A percentile compares a stretch with the other conserved stretches of the same genome.
Evolutionary conservation across 2,329 filamentous ascomycete species (phyloP).

Genomic region (Alternaria arbusti): DNA sequence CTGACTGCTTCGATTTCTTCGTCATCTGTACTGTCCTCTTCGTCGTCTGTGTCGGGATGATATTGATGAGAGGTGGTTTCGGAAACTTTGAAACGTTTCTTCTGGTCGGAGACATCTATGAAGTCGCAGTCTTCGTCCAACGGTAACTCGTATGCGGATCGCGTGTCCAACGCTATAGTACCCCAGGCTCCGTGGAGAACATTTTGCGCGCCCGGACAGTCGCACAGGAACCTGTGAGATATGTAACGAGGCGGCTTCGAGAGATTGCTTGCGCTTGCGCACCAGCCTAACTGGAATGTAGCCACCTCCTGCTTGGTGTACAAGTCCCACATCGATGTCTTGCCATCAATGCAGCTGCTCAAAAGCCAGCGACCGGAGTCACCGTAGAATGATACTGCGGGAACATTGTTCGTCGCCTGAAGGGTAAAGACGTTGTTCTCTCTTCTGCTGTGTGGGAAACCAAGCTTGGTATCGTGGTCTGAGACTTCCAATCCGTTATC

Average conservation of each 20-base stretch:
- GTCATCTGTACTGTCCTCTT: not conserved
- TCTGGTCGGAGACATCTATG: conserved; percentile 12
- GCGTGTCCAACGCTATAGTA: conserved; percentile 36
- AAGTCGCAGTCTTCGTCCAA: conserved; percentile 8
- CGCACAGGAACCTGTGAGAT: conserved; percentile 8
- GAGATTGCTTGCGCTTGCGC: conserved; percentile 18
- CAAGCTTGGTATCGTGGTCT: not conserved
- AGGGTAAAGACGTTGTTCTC: conserved; percentile 31
- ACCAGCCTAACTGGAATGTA: conserved; percentile 34
- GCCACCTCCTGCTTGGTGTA: conserved; percentile 23
- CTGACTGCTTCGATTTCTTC: not conserved
- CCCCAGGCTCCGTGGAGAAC: conserved; percentile 35
- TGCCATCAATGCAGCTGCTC: conserved; percentile 63
- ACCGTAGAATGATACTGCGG: conserved; percentile 65
- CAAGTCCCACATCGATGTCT: conserved; percentile 57
- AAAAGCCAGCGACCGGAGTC: conserved; percentile 63
- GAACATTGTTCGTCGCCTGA: conserved; percentile 57
- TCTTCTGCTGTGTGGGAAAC: conserved; percentile 38
- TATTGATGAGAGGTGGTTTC: not conserved
- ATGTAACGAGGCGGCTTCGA: conserved; percentile 8
- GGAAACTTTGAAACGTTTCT: conserved; percentile 11
- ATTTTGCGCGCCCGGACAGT: conserved; percentile 10
- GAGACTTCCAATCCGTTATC: not conserved
- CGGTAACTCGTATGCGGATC: conserved; percentile 28
- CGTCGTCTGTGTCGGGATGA: not conserved